Percentiles rank a stretch among this genome's conserved stretches.
These are phyloP conservation scores for Mycena rebaudengoi DNA, from an alignment of 768 basidiomycete genomes.

Conservation along the genomic window DNA sequence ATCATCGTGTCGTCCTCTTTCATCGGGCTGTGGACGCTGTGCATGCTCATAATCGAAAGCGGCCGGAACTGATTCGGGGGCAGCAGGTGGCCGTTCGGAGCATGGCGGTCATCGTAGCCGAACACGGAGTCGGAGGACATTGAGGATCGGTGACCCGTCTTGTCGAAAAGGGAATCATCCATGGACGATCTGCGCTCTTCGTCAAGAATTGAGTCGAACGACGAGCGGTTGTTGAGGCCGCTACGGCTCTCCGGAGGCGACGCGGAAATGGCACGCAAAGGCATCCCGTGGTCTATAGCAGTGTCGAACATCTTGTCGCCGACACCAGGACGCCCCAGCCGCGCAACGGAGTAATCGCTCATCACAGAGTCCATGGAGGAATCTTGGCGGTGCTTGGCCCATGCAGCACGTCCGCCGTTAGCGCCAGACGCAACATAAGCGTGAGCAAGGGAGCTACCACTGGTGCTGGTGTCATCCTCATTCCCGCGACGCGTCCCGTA, in stretches of 20 bases:
- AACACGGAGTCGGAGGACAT: slow-evolving; percentile 71
- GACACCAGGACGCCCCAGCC: slow-evolving; percentile 74
- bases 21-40: slow-evolving; percentile 53
- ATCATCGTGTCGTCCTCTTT: slow-evolving; percentile 88
- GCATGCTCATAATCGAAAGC: slow-evolving; percentile 67
- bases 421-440: slow-evolving; percentile 64
- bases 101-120: slow-evolving; percentile 53
- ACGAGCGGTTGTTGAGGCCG: slow-evolving; percentile 44
- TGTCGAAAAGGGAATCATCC: slow-evolving; percentile 70
- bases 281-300: slow-evolving; percentile 55
- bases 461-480: slow-evolving; percentile 61
- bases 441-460: slow-evolving; percentile 64
- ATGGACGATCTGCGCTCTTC: slow-evolving; percentile 49
- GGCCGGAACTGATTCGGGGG: slow-evolving; percentile 67
- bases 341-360: slow-evolving; percentile 67
- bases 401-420: slow-evolving; percentile 62
- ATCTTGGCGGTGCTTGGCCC: slow-evolving; percentile 66
- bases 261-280: slow-evolving; percentile 69
- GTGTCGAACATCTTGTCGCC: slow-evolving; percentile 91
- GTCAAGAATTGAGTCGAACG: slow-evolving; percentile 77
- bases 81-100: slow-evolving; percentile 45
- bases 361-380: slow-evolving; percentile 69
- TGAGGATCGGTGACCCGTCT: slow-evolving; percentile 61
- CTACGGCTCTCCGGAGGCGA: slow-evolving; percentile 63
- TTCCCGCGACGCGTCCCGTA: slow-evolving; percentile 57